Conservation (phyloP, 2,329 filamentous ascomycete species). For the Penicillium sp. region DNA sequence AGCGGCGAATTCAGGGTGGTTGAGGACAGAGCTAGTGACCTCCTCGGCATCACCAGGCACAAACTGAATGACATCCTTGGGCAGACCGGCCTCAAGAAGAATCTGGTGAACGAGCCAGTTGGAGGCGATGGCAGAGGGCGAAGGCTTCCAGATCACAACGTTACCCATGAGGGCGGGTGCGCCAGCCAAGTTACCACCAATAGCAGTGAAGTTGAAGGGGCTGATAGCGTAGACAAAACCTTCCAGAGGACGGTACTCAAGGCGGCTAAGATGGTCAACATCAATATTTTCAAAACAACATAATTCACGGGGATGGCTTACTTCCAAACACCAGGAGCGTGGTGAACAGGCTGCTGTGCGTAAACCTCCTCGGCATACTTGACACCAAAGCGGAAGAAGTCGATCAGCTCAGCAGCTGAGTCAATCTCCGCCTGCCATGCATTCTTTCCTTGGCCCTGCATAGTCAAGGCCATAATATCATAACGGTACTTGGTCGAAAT, state of each 20-base stretch:
- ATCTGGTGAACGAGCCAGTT: conserved; percentile 92
- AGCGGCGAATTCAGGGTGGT: conserved; percentile 79
- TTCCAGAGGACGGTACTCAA: conserved; percentile 86
- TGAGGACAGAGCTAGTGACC: conserved; percentile 75
- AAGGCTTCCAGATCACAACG: conserved; percentile 97
- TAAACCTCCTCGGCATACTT: conserved; percentile 92
- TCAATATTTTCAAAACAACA: neutral
- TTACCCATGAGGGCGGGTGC: conserved; percentile 89
- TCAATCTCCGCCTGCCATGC: conserved; percentile 99
- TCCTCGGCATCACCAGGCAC: conserved; percentile 84
- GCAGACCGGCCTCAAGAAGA: conserved; percentile 85
- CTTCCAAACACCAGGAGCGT: conserved; percentile 87
- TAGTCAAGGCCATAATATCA: conserved; percentile 93
- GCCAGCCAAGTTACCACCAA: conserved; percentile 81
- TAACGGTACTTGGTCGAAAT: conserved; percentile 92
- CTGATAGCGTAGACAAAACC: conserved; percentile 94
- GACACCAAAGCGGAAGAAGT: conserved; percentile 91
- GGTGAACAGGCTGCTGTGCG: conserved; percentile 79
- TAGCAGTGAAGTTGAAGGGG: conserved; percentile 97
- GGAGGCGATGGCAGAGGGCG: conserved; percentile 80
- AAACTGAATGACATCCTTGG: conserved; percentile 88
- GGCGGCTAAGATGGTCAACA: conserved; percentile 50
- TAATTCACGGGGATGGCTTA: conserved; percentile 28
- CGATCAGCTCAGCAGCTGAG: conserved; percentile 84
- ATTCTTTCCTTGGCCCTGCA: conserved; percentile 97